Percentiles rank a stretch among this genome's conserved stretches.
Evolutionary conservation across 768 basidiomycete genomes (phyloP).

Genomic region (Leccinellum luteum): DNA sequence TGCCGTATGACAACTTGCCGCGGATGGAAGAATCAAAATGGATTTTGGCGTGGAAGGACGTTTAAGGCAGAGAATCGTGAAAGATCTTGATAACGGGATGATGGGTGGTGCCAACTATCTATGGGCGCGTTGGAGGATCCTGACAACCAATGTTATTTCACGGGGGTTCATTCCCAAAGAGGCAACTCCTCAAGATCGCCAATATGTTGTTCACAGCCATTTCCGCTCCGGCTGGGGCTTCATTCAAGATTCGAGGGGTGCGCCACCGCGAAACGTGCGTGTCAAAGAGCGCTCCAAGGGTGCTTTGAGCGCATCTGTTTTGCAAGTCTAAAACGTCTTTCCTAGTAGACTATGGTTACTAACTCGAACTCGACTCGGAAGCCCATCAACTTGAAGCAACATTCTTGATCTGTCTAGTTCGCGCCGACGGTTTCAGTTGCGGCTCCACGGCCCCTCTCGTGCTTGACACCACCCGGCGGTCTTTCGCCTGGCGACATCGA

Average conservation of each 20-base stretch:
- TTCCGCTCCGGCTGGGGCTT: conserved; percentile 10
- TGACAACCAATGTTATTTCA: background rate
- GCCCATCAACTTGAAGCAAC: background rate
- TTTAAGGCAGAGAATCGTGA: background rate
- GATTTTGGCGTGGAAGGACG: background rate
- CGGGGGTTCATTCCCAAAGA: conserved; percentile 5
- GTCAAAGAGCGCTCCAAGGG: conserved; percentile 6
- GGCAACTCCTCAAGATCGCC: conserved; percentile 15
- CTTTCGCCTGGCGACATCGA: background rate
- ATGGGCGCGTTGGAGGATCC: background rate
- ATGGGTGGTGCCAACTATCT: no score
- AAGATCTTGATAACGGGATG: background rate
- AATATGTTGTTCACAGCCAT: conserved; percentile 10
- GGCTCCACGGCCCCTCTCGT: conserved; percentile 7
- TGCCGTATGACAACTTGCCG: background rate
- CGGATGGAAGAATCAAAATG: background rate
- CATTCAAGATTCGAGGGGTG: conserved; percentile 8
- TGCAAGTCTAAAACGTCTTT: conserved; percentile 1
- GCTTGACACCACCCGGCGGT: conserved; percentile 5
- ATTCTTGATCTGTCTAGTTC: background rate
- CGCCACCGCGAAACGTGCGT: conserved; percentile 13
- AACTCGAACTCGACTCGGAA: background rate
- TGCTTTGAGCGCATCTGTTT: background rate
- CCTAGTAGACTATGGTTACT: background rate
- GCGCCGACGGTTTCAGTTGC: background rate